phyloP scores from a whole-genome alignment of 352 stramenopile species.

The Vaucheria bursata region DNA sequence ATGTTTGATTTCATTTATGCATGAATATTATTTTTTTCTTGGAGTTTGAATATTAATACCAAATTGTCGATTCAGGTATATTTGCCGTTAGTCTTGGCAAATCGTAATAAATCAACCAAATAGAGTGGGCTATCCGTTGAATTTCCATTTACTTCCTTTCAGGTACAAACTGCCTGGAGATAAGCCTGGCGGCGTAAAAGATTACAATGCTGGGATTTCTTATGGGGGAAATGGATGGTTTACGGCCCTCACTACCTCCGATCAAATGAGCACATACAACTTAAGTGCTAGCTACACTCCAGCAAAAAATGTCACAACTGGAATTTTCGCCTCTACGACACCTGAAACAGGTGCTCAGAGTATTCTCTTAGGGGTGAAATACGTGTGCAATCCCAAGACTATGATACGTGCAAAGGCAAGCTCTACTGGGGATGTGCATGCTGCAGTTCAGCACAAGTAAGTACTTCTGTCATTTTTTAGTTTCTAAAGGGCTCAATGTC shows the following conservation, averaged over 20 bases:
- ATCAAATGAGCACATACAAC: slow-evolving; percentile 43
- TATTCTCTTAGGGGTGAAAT: slow-evolving; percentile 14
- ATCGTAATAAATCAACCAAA: too few relatives aligned
- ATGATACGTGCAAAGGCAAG: slow-evolving; percentile 28
- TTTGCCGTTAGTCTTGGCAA: too few relatives aligned
- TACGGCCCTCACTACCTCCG: slow-evolving; percentile 27
- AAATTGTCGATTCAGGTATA: too few relatives aligned
- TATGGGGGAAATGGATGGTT: slow-evolving; percentile 15
- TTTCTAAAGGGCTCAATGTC: too few relatives aligned
- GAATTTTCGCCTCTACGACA: slow-evolving; percentile 11
- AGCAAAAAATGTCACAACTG: slow-evolving; percentile 12
- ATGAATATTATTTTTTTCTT: too few relatives aligned
- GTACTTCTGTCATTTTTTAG: too few relatives aligned
- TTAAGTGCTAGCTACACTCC: slow-evolving; percentile 20
- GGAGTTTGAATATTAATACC: too few relatives aligned
- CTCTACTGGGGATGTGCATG: slow-evolving; percentile 6
- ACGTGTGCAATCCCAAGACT: slow-evolving; percentile 27
- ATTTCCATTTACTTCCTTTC: too few relatives aligned
- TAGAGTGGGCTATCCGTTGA: too few relatives aligned
- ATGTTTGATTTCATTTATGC: too few relatives aligned
- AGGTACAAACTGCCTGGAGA: not conserved
- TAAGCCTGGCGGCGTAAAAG: slow-evolving; percentile 12
- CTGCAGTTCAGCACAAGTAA: slow-evolving; percentile 15
- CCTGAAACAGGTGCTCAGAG: slow-evolving; percentile 19
- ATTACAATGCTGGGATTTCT: slow-evolving; percentile 26